These are phyloP conservation scores for Leptographium procerum DNA, from an alignment of 2,329 filamentous ascomycete genomes.

Conservation along the genomic window DNA sequence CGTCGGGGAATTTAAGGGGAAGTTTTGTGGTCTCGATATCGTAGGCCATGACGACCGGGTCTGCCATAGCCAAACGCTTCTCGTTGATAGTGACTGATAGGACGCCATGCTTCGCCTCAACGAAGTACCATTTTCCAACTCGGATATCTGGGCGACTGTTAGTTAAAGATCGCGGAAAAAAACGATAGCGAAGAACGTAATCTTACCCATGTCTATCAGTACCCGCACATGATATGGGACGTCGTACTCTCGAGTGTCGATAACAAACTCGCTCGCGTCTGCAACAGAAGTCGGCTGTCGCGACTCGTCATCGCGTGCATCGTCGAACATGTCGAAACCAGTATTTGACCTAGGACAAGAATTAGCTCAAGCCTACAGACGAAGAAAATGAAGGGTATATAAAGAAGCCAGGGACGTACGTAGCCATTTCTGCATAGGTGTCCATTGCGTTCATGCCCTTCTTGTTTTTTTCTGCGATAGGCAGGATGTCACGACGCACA, in stretches of 20 bases:
- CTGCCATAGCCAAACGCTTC: conserved; percentile 78
- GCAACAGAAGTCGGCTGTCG: conserved; percentile 62
- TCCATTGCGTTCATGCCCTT: conserved; percentile 96
- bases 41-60: conserved; percentile 97
- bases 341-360: conserved; percentile 28
- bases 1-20: conserved; percentile 92
- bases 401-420: conserved; percentile 38
- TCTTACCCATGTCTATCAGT: conserved; percentile 78
- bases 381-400: neutral
- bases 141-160: conserved; percentile 57
- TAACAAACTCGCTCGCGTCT: conserved; percentile 92
- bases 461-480: conserved; percentile 91
- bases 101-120: conserved; percentile 85
- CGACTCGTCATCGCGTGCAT: conserved; percentile 69
- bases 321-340: conserved; percentile 90
- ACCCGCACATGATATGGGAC: conserved; percentile 99
- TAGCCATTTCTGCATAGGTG: conserved; percentile 91
- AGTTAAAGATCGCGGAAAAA: neutral
- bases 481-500: conserved; percentile 75
- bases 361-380: neutral
- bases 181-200: too few relatives aligned
- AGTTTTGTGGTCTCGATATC: conserved; percentile 98
- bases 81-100: conserved; percentile 77
- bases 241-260: conserved; percentile 98
- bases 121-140: conserved; percentile 93